Evolutionary conservation across 768 basidiomycete genomes (phyloP).

Genomic region (Phallus indusiatus): DNA sequence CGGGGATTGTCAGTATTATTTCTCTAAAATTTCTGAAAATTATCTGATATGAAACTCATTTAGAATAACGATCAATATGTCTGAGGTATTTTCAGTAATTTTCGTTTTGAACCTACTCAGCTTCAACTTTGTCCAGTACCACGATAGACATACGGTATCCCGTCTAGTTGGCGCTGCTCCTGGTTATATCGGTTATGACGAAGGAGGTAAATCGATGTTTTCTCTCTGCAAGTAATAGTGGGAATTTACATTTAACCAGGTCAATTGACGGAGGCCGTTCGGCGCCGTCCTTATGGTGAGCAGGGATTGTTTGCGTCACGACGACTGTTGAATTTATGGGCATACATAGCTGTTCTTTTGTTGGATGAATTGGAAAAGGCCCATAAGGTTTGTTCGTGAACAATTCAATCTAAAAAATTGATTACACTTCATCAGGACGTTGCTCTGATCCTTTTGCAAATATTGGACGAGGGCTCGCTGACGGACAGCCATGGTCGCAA

Average conservation of each 20-base stretch:
- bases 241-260: slow-evolving; percentile 22
- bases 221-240: neutral
- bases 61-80: slow-evolving; percentile 91
- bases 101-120: neutral
- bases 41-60: neutral
- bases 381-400: slow-evolving; percentile 47
- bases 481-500: slow-evolving; percentile 90
- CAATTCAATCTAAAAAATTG: neutral
- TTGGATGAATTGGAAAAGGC: slow-evolving; percentile 69
- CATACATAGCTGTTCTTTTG: slow-evolving; percentile 43
- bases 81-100: slow-evolving; percentile 38
- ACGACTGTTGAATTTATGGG: neutral
- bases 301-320: neutral
- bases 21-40: neutral
- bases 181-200: slow-evolving; percentile 77
- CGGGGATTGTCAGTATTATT: slow-evolving; percentile 56
- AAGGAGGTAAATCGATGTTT: slow-evolving; percentile 39
- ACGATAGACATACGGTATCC: slow-evolving; percentile 86
- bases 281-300: slow-evolving; percentile 47
- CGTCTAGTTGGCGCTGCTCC: slow-evolving; percentile 88
- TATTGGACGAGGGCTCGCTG: slow-evolving; percentile 81
- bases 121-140: slow-evolving; percentile 44
- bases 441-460: slow-evolving; percentile 81
- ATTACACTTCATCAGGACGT: slow-evolving; percentile 47
- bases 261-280: slow-evolving; percentile 56